Evolutionary conservation across 2,329 filamentous ascomycete species (phyloP), one percentile per base, ranked within the genome.

Genomic region (Botrytis porri): DNA sequence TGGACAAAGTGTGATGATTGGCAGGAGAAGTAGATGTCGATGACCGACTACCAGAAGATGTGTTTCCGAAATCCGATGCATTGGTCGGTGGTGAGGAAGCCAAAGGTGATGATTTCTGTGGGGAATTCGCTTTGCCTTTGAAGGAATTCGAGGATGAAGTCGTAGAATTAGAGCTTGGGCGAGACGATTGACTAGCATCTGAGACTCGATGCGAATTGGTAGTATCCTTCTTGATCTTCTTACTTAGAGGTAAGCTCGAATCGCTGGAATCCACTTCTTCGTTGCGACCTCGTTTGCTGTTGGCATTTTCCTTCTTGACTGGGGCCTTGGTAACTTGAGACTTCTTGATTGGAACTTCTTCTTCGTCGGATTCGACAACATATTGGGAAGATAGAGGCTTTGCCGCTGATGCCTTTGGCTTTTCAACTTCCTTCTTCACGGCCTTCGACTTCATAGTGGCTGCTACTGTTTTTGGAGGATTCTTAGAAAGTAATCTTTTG

Each of bases 31-130:
- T 74, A 1, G 79, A 80, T 35, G 77, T 76, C 8, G 78, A 78
- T 45, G 76, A 80, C 37, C 75, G 76, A 25, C 77, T 74, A 43
- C 73, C 76, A 39, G 48, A 29, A 77, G 76, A 78, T 32, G 80
- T 81, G 62, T 82, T 80, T 43, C 89, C 88, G 54, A 90, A 81
- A 73, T 91, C 89, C 1, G 88, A 90, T 1, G 88, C 89, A 75
- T 90, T 91, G 12, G 89, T 90, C 0, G 89, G 89, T 20, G 89
- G 88, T 10, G 89, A 90, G 1, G 88, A 88, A n/a, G 88, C 88
- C 29, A 91, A 82, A 6, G 89, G 89, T 16, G 89, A 91, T 3
- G 89, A 90, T 79, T 91, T 91, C 69, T 84, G 84, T 0, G 88
- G 88, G 10, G 88, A 89, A 0, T 86, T 89, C 75, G 85, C 84